Percentiles rank a stretch among this genome's conserved stretches.
These are phyloP conservation scores for Phaeosphaeriaceae sp. DNA, from an alignment of 2,329 filamentous ascomycete genomes.

Conservation along the genomic window DNA sequence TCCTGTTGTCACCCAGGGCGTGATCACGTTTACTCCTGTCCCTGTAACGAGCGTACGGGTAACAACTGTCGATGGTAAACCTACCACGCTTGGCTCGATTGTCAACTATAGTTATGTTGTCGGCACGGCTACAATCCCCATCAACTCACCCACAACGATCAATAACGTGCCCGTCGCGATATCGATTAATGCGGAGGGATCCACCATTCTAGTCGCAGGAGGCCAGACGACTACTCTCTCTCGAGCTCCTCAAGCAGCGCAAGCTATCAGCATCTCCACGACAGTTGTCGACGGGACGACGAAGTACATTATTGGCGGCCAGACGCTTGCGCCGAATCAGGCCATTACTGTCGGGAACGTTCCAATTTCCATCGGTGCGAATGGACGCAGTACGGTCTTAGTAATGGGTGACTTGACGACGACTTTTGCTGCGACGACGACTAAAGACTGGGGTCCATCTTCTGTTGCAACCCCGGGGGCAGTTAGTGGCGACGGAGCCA, in stretches of 20 bases:
- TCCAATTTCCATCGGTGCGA: slow-evolving; percentile 17
- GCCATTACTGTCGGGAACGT: slow-evolving; percentile 21
- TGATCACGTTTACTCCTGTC: slow-evolving; percentile 1
- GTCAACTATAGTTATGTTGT: slow-evolving; percentile 13
- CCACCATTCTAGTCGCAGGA: slow-evolving; percentile 21
- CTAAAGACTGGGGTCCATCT: slow-evolving; percentile 1
- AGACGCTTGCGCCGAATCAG: slow-evolving; percentile 25
- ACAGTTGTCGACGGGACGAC: slow-evolving; percentile 19
- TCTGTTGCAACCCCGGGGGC: slow-evolving; percentile 1
- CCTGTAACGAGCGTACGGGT: slow-evolving; percentile 7
- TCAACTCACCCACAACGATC: slow-evolving; percentile 17
- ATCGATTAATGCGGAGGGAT: slow-evolving; percentile 16
- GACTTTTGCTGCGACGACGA: slow-evolving; percentile 9
- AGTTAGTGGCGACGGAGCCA: background rate
- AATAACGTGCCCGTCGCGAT: slow-evolving; percentile 15
- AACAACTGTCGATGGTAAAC: slow-evolving; percentile 3
- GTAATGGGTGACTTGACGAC: slow-evolving; percentile 22
- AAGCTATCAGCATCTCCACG: slow-evolving; percentile 12
- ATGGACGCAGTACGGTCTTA: slow-evolving; percentile 15
- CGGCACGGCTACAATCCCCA: slow-evolving; percentile 16
- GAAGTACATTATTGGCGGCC: slow-evolving; percentile 18
- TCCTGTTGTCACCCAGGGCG: background rate
- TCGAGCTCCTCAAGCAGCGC: background rate
- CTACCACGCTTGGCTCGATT: slow-evolving; percentile 1
- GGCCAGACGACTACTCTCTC: slow-evolving; percentile 21